These are phyloP conservation scores for Aureobasidium zeae DNA, from an alignment of 2,329 filamentous ascomycete species.

Conservation along the genomic window DNA sequence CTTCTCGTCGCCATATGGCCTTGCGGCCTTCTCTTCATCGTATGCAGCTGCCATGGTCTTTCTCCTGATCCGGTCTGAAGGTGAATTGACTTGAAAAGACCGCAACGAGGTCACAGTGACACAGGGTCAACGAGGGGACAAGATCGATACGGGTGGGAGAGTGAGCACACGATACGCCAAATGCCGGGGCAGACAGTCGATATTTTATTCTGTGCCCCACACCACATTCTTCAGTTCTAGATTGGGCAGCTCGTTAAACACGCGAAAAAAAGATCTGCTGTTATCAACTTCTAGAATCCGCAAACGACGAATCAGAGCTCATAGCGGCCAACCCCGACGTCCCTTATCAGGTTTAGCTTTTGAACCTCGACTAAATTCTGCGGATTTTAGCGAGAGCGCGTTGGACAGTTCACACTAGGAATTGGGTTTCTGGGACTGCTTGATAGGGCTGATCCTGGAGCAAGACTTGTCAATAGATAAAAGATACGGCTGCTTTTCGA, in stretches of 20 bases:
- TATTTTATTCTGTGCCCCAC: conserved; percentile 13
- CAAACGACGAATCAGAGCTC: conserved; percentile 3
- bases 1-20: conserved; percentile 9
- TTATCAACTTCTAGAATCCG: conserved; percentile 13
- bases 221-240: conserved; percentile 5
- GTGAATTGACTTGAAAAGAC: not conserved
- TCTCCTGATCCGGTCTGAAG: not conserved
- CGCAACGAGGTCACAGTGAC: conserved; percentile 8
- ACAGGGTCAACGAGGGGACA: conserved; percentile 1
- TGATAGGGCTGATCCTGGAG: too few relatives aligned
- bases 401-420: too few relatives aligned
- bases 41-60: conserved; percentile 6
- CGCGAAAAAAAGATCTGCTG: conserved; percentile 13
- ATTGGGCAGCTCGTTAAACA: conserved; percentile 15
- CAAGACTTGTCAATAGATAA: too few relatives aligned
- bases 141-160: not conserved
- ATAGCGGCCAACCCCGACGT: conserved; percentile 7
- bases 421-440: too few relatives aligned
- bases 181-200: not conserved
- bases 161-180: conserved; percentile 14
- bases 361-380: too few relatives aligned
- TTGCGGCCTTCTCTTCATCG: conserved; percentile 10
- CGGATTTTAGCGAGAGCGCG: too few relatives aligned
- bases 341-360: conserved; percentile 10
- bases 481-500: too few relatives aligned